Conservation (phyloP, 495 filamentous ascomycete species). For the Penicillium samsonianum region DNA sequence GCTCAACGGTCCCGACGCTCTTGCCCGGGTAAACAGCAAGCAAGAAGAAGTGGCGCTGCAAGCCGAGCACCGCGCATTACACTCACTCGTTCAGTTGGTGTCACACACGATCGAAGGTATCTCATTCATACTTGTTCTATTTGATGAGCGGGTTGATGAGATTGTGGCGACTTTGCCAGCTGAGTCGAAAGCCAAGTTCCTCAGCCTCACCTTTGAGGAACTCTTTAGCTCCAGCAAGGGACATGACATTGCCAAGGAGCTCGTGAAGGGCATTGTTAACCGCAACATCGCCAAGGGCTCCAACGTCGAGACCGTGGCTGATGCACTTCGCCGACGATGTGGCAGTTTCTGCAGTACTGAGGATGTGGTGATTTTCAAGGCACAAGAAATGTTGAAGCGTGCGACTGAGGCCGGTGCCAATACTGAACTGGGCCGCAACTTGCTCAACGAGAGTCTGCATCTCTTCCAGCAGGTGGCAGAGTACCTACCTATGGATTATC, state of each 20-base stretch:
- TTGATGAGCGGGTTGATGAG: constrained; percentile 87
- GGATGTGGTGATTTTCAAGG: constrained; percentile 97
- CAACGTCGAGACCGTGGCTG: constrained; percentile 95
- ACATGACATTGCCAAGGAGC: constrained; percentile 88
- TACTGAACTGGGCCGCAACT: constrained; percentile 72
- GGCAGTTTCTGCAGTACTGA: constrained; percentile 96
- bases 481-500: constrained; percentile 75
- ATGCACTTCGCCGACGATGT: constrained; percentile 84
- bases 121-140: constrained; percentile 88
- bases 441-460: constrained; percentile 84
- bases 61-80: constrained; percentile 88
- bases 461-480: constrained; percentile 86
- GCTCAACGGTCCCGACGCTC: constrained; percentile 78
- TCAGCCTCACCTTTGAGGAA: constrained; percentile 77
- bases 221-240: constrained; percentile 79
- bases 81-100: constrained; percentile 79
- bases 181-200: constrained; percentile 63
- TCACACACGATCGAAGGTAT: constrained; percentile 91
- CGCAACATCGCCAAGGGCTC: constrained; percentile 92
- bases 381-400: constrained; percentile 87
- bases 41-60: constrained; percentile 89
- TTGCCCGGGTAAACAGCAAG: constrained; percentile 67
- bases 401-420: constrained; percentile 76
- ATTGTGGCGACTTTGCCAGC: constrained; percentile 81
- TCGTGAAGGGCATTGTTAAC: constrained; percentile 98